Conservation (phyloP, 257 asterid species). For the Scutellaria galericulata region DNA sequence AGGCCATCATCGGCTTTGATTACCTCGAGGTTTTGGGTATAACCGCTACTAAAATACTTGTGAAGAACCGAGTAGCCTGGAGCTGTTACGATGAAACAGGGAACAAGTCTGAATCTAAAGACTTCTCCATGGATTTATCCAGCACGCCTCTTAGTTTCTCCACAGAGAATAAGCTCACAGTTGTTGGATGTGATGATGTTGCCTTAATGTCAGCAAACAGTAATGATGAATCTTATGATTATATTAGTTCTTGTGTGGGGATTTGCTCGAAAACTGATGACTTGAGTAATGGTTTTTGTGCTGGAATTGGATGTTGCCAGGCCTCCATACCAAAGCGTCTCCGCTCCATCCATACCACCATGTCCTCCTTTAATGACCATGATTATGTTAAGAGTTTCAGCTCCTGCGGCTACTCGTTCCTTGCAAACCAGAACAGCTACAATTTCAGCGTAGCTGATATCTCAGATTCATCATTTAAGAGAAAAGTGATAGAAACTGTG, state of each 20-base stretch:
- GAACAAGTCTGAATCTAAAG: rapidly evolving
- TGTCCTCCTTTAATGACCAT: background rate
- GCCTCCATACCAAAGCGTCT: slow-evolving; percentile 47
- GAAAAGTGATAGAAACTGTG: slow-evolving; percentile 13
- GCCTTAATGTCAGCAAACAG: background rate
- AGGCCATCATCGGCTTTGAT: slow-evolving; percentile 24
- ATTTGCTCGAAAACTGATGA: slow-evolving; percentile 41
- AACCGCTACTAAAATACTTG: slow-evolving; percentile 16
- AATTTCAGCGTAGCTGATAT: slow-evolving; percentile 35
- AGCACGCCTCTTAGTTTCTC: slow-evolving; percentile 40
- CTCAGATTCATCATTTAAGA: slow-evolving; percentile 5
- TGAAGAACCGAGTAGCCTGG: slow-evolving; percentile 32
- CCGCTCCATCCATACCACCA: background rate
- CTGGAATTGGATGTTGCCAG: slow-evolving; percentile 54
- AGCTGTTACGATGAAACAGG: slow-evolving; percentile 8
- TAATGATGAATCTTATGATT: background rate
- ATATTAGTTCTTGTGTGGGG: slow-evolving; percentile 41
- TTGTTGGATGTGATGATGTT: slow-evolving; percentile 42
- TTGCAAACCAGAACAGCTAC: slow-evolving; percentile 37
- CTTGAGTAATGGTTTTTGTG: slow-evolving; percentile 38
- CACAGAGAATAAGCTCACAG: slow-evolving; percentile 37
- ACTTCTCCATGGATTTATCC: background rate
- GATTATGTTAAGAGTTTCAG: slow-evolving; percentile 20
- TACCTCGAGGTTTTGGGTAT: slow-evolving; percentile 34
- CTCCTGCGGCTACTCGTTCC: slow-evolving; percentile 46